Conservation (phyloP, 2,329 filamentous ascomycete species). For the Coniochaeta hoffmannii region DNA sequence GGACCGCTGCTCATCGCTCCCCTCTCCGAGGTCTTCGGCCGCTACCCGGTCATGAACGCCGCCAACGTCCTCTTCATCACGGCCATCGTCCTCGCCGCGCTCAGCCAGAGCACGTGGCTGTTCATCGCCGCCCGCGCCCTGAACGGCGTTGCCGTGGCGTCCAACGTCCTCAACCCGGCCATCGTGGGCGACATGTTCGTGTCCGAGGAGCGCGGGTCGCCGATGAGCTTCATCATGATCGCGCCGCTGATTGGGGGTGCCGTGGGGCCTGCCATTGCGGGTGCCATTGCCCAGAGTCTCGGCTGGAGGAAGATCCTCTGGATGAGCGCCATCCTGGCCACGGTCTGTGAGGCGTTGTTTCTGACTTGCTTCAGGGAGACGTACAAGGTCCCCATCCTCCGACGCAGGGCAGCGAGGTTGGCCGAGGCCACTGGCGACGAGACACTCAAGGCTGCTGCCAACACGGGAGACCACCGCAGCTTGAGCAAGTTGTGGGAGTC, state of each 20-base stretch:
- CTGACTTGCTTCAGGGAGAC: conserved; percentile 50
- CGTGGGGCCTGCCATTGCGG: conserved; percentile 47
- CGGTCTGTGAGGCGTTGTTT: conserved; percentile 41
- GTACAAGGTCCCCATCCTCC: conserved; percentile 50
- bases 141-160: conserved; percentile 55
- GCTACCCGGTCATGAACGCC: conserved; percentile 44
- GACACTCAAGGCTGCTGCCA: conserved; percentile 22
- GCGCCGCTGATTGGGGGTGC: conserved; percentile 52
- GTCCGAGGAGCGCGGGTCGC: conserved; percentile 47
- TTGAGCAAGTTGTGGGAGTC: conserved; percentile 28
- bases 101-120: conserved; percentile 34
- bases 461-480: conserved; percentile 16
- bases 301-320: conserved; percentile 49
- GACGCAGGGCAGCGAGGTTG: conserved; percentile 28
- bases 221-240: conserved; percentile 50
- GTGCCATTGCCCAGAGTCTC: conserved; percentile 42
- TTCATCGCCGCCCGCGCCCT: conserved; percentile 48
- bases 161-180: conserved; percentile 55
- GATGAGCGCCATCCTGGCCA: conserved; percentile 39
- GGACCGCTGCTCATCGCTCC: conserved; percentile 56
- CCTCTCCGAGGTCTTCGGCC: conserved; percentile 52
- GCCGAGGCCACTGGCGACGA: conserved; percentile 22
- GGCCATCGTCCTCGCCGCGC: conserved; percentile 38
- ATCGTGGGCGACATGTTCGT: conserved; percentile 58
- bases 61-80: conserved; percentile 44